phyloP scores from a whole-genome alignment of 192 early-diverging fungal species.

The Gryganskiella cystojenkinii region DNA sequence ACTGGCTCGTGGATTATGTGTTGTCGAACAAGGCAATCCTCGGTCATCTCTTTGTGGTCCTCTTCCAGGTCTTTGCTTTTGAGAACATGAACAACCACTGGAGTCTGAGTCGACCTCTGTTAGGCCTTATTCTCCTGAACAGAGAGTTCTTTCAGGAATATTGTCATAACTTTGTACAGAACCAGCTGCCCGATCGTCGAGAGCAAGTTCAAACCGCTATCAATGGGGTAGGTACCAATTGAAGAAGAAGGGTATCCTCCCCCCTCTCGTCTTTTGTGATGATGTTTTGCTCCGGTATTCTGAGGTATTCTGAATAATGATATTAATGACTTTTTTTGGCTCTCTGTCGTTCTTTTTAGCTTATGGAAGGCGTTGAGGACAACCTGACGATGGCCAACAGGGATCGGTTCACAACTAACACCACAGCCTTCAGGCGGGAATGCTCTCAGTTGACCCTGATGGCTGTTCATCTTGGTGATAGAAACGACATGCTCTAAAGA shows the following conservation, averaged over 20 bases:
- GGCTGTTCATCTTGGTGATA: conserved; percentile 7
- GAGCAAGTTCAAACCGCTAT: conserved; percentile 28
- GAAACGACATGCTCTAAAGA: neutral
- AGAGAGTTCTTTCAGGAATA: conserved; percentile 56
- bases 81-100: conserved; percentile 86
- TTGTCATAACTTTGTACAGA: conserved; percentile 13
- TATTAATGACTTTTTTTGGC: neutral
- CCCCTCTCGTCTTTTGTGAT: too few relatives aligned
- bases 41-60: conserved; percentile 66
- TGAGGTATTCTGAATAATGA: neutral
- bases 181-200: conserved; percentile 30
- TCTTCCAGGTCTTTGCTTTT: conserved; percentile 83
- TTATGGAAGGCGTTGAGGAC: conserved; percentile 70
- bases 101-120: conserved; percentile 84
- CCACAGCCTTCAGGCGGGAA: conserved; percentile 60
- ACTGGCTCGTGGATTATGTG: conserved; percentile 69
- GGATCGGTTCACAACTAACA: conserved; percentile 74
- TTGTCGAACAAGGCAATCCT: conserved; percentile 69
- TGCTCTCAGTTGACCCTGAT: conserved; percentile 42
- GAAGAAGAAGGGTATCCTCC: neutral
- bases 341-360: neutral
- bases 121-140: conserved; percentile 81
- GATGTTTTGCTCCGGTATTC: too few relatives aligned
- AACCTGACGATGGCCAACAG: conserved; percentile 65
- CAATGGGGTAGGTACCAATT: conserved; percentile 9